Conservation (phyloP, 2,329 filamentous ascomycete species). For the Alternaria solani region DNA sequence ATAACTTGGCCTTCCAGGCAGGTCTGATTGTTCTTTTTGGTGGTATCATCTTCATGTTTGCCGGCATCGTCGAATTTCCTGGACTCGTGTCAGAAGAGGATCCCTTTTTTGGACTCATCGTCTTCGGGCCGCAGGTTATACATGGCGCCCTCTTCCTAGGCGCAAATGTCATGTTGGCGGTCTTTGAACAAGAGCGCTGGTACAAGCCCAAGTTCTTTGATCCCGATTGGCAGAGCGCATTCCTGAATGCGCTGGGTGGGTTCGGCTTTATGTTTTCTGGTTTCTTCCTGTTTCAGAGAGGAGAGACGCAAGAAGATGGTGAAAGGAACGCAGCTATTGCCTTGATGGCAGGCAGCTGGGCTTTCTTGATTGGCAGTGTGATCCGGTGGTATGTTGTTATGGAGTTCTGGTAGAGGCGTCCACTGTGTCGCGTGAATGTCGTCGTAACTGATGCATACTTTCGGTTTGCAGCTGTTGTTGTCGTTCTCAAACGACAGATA, state of each 20-base stretch:
- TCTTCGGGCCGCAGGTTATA: slow-evolving; percentile 37
- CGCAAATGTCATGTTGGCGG: slow-evolving; percentile 38
- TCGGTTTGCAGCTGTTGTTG: background rate
- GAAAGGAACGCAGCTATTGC: slow-evolving; percentile 24
- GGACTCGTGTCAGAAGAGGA: slow-evolving; percentile 30
- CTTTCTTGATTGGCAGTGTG: slow-evolving; percentile 38
- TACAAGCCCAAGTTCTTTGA: slow-evolving; percentile 33
- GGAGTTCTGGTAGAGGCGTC: slow-evolving; percentile 12
- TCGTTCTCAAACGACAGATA: background rate
- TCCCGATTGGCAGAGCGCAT: slow-evolving; percentile 38
- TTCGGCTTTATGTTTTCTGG: slow-evolving; percentile 42
- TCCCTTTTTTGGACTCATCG: slow-evolving; percentile 23
- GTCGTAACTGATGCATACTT: background rate
- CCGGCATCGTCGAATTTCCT: slow-evolving; percentile 39
- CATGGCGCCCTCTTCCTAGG: slow-evolving; percentile 38
- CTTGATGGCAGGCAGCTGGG: slow-evolving; percentile 35
- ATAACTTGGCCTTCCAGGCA: slow-evolving; percentile 38
- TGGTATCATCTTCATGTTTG: slow-evolving; percentile 42
- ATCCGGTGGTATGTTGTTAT: slow-evolving; percentile 36
- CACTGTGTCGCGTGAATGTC: background rate
- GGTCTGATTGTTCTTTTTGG: slow-evolving; percentile 41
- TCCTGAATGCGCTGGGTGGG: slow-evolving; percentile 36
- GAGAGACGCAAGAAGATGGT: slow-evolving; percentile 2
- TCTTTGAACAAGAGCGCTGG: slow-evolving; percentile 38
- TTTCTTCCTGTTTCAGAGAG: slow-evolving; percentile 29